Evolutionary conservation across 495 filamentous ascomycete species (phyloP).

Genomic region (Amphirosellinia nigrospora): DNA sequence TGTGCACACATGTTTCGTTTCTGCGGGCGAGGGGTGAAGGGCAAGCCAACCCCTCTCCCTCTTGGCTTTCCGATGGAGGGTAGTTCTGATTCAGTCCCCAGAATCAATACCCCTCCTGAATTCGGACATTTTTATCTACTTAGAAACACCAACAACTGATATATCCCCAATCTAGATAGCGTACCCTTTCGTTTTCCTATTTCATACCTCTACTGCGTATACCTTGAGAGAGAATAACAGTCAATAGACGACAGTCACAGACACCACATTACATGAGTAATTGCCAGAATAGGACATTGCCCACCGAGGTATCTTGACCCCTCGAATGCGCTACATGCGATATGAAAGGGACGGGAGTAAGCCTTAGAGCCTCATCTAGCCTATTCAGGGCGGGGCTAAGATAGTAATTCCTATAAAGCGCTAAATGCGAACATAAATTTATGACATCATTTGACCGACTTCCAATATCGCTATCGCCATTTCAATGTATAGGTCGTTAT

Average conservation of each 20-base stretch:
- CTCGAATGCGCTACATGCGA: neutral
- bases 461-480: neutral
- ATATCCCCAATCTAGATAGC: no score
- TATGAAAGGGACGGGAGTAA: neutral
- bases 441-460: neutral
- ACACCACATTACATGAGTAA: neutral
- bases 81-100: constrained; percentile 2
- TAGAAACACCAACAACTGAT: no score
- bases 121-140: no score
- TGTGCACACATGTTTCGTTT: neutral
- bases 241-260: neutral
- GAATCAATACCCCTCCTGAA: constrained; percentile 13
- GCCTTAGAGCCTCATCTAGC: constrained; percentile 14
- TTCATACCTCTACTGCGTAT: neutral
- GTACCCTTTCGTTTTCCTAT: no score
- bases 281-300: constrained; percentile 17
- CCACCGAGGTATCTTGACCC: neutral
- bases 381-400: neutral
- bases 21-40: constrained; percentile 3
- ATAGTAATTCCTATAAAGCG: neutral
- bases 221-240: neutral
- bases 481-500: neutral
- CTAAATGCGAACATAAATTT: neutral
- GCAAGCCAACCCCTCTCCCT: neutral
- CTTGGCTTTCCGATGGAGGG: neutral